These are phyloP conservation scores for Centella asiatica DNA, from an alignment of 129 eudicot species.

Conservation along the genomic window DNA sequence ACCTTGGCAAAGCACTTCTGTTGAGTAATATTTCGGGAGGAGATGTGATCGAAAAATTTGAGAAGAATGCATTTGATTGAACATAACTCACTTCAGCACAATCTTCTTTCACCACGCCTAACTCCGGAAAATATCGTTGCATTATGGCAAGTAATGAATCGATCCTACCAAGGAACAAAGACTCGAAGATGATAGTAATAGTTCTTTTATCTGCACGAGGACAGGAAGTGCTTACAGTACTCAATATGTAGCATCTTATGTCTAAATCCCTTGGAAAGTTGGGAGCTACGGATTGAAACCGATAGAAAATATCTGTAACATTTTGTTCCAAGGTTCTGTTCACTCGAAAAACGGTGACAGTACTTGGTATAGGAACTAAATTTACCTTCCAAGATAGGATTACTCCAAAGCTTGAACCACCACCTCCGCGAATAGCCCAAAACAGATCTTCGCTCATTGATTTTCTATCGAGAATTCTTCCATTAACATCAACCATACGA, in stretches of 20 bases:
- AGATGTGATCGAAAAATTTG: neutral
- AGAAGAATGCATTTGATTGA: neutral
- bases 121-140: neutral
- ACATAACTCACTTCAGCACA: slow-evolving; percentile 1
- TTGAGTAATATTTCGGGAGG: neutral
- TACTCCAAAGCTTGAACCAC: slow-evolving; percentile 2
- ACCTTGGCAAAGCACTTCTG: neutral
- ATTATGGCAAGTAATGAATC: neutral
- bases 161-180: neutral
- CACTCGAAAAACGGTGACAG: neutral
- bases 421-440: slow-evolving; percentile 2
- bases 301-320: neutral
- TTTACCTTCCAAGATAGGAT: neutral
- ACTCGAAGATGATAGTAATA: neutral
- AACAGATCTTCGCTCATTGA: slow-evolving; percentile 2
- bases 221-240: neutral
- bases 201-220: slow-evolving; percentile 6
- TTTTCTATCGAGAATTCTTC: neutral
- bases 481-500: neutral
- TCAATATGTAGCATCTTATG: slow-evolving; percentile 1
- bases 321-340: neutral
- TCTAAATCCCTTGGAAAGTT: neutral
- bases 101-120: neutral
- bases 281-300: neutral
- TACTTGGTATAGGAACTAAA: neutral